Conservation (phyloP, 371 early-diverging fungal species). For the Dichotomocladium elegans region DNA sequence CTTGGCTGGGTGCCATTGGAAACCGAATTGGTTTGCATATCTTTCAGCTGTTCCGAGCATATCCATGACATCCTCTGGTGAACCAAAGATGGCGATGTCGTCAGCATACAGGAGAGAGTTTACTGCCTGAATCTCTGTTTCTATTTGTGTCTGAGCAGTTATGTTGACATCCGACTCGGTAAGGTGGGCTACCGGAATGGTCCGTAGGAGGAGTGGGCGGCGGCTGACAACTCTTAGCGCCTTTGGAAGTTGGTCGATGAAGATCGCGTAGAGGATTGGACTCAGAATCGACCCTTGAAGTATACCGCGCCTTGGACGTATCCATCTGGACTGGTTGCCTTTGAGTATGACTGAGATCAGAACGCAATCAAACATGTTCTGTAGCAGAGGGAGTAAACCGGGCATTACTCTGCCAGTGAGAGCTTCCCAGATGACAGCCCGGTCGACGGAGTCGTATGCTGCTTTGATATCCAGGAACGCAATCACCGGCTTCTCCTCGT, state of each 20-base stretch:
- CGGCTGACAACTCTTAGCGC: not conserved
- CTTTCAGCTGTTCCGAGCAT: constrained; percentile 4
- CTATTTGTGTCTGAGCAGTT: not conserved
- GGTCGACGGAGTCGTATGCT: constrained; percentile 16
- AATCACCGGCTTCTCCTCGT: constrained; percentile 1
- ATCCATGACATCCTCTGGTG: not conserved
- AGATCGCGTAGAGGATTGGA: constrained; percentile 20
- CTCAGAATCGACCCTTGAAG: constrained; percentile 23
- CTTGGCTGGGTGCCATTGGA: constrained; percentile 18
- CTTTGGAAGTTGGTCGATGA: constrained; percentile 18
- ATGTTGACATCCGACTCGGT: not conserved
- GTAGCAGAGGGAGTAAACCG: not conserved
- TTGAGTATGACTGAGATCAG: constrained; percentile 5
- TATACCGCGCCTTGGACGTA: constrained; percentile 9
- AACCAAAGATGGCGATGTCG: constrained; percentile 16
- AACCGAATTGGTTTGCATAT: constrained; percentile 7
- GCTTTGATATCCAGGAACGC: constrained; percentile 23
- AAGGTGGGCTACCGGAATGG: not conserved
- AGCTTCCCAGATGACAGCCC: constrained; percentile 11
- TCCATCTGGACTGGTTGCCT: not conserved
- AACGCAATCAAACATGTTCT: constrained; percentile 14
- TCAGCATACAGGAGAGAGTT: constrained; percentile 13
- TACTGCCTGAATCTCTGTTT: not conserved
- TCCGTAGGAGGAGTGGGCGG: not conserved
- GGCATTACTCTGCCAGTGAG: not conserved